Evolutionary conservation across 2,329 filamentous ascomycete genomes (phyloP), one percentile per base, ranked within the genome.

Genomic region (Fusarium cicatricum): DNA sequence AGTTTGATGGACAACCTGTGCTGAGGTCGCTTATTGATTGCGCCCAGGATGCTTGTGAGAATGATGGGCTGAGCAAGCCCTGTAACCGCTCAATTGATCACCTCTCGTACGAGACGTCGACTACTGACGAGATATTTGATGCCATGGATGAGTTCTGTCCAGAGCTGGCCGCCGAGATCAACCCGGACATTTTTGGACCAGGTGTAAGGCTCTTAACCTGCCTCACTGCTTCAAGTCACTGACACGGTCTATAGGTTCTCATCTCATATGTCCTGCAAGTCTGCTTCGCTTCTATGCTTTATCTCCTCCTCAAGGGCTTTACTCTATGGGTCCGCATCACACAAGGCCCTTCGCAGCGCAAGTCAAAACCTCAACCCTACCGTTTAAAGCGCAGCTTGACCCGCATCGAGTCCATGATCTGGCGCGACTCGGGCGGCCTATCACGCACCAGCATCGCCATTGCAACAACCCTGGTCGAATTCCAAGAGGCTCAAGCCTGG

Each of bases 231-330:
- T 26, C 11, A 32, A 9, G 23, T 12, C 29, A 40, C 50, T 67
- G 17, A 70, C 23, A 16, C 12, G 11, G 29, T 17, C 28, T 52
- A 10, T 38, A 75, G 73, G 73, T 76, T 26, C 69, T 76, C 43
- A 76, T 76, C 45, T 76, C 74, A 9, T 76, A 76, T 37, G 68
- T 74, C 11, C 59, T 76, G 6, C 74, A 76, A 55, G 74, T 76
- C 36, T 72, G 68, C 54, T 76, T 76, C 57, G 67, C 73, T 29
- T 67, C 63, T 8, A 55, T 64, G 11, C 61, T 76, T 17, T 75
- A 75, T 43, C 52, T 75, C 6, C 65, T 70, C 12, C 66, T 74
- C 39, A 74, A 74, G 40, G 67, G 61, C 16, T 76, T 76, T 56
- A 75, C 68, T 17, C 60, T 75, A 31, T 76, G 69, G 65, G 73